Percentiles rank a stretch among this genome's conserved stretches.
Evolutionary conservation across 768 basidiomycete genomes (phyloP).

Genomic region (Kwoniella dendrophila): DNA sequence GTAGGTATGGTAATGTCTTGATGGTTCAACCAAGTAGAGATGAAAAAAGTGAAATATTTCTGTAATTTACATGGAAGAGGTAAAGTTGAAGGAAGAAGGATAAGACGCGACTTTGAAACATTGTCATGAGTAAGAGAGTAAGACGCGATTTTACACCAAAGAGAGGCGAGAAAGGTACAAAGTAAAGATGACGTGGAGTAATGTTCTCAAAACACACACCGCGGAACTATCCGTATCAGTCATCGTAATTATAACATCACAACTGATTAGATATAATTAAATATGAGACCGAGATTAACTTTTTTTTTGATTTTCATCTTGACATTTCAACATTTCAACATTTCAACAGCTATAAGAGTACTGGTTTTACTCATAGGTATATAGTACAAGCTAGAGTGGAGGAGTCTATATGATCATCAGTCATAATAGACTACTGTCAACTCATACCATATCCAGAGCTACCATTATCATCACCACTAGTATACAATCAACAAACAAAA

Average conservation of each 20-base stretch:
- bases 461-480: not conserved
- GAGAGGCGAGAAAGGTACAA: not conserved
- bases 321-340: not conserved
- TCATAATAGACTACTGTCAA: not conserved
- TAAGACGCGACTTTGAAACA: not conserved
- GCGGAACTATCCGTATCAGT: slow-evolving; percentile 1
- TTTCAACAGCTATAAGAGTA: too few species aligned
- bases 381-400: not conserved
- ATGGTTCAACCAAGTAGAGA: too few species aligned
- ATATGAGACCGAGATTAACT: slow-evolving; percentile 4
- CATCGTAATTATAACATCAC: not conserved
- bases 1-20: too few species aligned
- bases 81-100: not conserved
- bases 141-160: slow-evolving; percentile 7
- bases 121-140: not conserved
- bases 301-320: not conserved
- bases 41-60: not conserved
- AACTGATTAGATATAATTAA: not conserved
- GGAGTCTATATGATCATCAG: slow-evolving; percentile 2
- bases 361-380: too few species aligned
- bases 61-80: not conserved
- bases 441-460: not conserved
- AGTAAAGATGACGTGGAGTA: slow-evolving; percentile 20
- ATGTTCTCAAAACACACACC: too few species aligned
- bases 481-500: not conserved